Evolutionary conservation across 305 asterid species (phyloP).

Genomic region (Fraxinus latifolia): DNA sequence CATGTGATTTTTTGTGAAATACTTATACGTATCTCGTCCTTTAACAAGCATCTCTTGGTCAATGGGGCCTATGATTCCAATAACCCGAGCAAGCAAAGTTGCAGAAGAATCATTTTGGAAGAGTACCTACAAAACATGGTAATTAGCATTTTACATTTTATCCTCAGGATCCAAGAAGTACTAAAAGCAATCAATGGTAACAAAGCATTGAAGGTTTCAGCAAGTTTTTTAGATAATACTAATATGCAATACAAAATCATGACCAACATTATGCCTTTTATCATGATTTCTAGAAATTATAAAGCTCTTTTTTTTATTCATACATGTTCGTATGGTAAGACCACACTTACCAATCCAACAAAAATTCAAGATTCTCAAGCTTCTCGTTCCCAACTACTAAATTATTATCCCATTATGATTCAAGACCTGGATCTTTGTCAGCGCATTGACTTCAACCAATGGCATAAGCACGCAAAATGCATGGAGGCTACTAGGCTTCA

Average conservation of each 20-base stretch:
- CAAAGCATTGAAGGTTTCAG: neutral
- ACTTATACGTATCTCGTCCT: conserved; percentile 45
- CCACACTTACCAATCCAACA: neutral
- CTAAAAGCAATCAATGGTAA: neutral
- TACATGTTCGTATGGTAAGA: neutral
- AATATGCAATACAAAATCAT: neutral
- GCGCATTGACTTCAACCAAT: neutral
- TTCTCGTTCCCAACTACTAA: neutral
- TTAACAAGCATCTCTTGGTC: conserved; percentile 53
- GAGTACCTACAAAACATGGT: conserved; percentile 36
- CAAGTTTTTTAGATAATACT: neutral
- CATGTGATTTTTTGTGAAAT: conserved; percentile 50
- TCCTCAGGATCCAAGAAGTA: neutral
- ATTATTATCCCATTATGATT: neutral
- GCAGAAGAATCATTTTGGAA: conserved; percentile 55
- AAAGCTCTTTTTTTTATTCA: neutral
- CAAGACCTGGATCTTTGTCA: neutral
- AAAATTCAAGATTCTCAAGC: neutral
- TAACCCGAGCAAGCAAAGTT: conserved; percentile 52
- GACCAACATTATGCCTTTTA: neutral
- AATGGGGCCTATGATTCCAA: conserved; percentile 46
- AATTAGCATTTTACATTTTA: neutral
- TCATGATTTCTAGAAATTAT: neutral
- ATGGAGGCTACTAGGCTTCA: neutral
- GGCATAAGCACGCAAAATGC: neutral